Evolutionary conservation across 2,329 filamentous ascomycete species (phyloP), one percentile per base, ranked within the genome.

Genomic region (Cadophora gregata): DNA sequence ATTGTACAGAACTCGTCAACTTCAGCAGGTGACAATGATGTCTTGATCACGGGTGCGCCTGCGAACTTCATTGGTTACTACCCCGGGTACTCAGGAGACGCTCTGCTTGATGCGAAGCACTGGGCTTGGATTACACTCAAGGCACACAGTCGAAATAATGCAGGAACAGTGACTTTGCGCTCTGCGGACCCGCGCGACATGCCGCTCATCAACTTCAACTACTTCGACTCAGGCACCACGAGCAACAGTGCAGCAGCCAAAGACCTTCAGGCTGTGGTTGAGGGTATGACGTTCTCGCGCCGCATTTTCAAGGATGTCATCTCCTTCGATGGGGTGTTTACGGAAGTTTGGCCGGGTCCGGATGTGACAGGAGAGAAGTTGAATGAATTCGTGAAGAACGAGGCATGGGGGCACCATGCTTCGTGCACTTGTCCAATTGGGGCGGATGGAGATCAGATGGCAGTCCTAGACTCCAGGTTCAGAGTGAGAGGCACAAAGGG

Each of bases 191-290:
- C 90, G 0, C 84, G 85, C 0, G 89, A 91, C 63, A 79, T 82
- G 4, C 90, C 90, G 0, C 75, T 84, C 4, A 90, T 92, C 70
- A 79, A 80, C 58, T 90, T 88, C 79, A 85, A 87, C 76, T 89
- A 83, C 76, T 88, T 86, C 78, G 78, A 74, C 25, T 80, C 82
- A 25, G 83, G 84, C 10, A 78, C 33, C 25, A 62, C 56, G 1
- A 64, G 3, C 5, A 19, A 58, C 16, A 48, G 47, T 21, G 63
- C 53, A 3, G 62, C 47, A n/a, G 51, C 56, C 16, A 60, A 61
- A 24, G 71, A 73, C 24, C 31, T 73, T 3, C 45, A 71, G 36
- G 70, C 72, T 24, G 31, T 72, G 4, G 33, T 51, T 2, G 69
- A 74, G 42, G 70, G 66, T 2, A 70, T 74, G 27, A 45, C 67